Base-by-base conservation (phyloP, 1,284 basidiomycete species). In the Sutorius eximius region DNA sequence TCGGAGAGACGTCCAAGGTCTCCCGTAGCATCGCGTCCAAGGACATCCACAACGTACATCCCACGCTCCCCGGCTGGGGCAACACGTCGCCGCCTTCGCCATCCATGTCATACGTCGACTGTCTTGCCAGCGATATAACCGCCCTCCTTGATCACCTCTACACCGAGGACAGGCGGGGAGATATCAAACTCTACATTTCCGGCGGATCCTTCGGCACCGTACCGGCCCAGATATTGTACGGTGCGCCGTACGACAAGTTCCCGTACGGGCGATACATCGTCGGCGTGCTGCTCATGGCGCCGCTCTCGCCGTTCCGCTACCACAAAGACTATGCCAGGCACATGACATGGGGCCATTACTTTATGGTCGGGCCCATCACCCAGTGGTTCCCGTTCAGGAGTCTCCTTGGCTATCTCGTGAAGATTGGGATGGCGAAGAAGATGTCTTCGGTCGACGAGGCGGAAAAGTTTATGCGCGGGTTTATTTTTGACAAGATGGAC, bases 21-120 rank as follows among this genome's bases (percentile, higher is more conserved):
- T 69, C 74, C 3, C 69, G 60, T 16, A 58, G 65, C 24, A 62
- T 82, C 51, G 43, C 71, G 9, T 69, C 75, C n/a, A 76, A 73
- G 59, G 61, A 73, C 37, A 62, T 78, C 2, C 81, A 81, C 60
- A 69, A 70, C 51, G 61, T 85, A 41, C 71, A 75, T 9, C 81
- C 80, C 0, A 79, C 82, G 5, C 75, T 84, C 20, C 77, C 81
- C 11, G 82, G 82, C 4, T 83, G 82, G 80, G 78, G 81, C 1
- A 71, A 72, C 43, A 78, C 82, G 1, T 81, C 82, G 0, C 73
- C 79, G 2, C 66, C 75, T 1, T 61, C 63, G 5, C 55, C 69
- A 6, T 57, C 70, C 8, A 62, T 63, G 0, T 58, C 74, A 2
- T 84, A 78, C 60, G 60, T 75, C 45, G 63, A 71, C n/a, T 73